These are phyloP conservation scores for Mayamaea pseudoterrestris DNA, from an alignment of 108 stramenopile species.

Conservation along the genomic window DNA sequence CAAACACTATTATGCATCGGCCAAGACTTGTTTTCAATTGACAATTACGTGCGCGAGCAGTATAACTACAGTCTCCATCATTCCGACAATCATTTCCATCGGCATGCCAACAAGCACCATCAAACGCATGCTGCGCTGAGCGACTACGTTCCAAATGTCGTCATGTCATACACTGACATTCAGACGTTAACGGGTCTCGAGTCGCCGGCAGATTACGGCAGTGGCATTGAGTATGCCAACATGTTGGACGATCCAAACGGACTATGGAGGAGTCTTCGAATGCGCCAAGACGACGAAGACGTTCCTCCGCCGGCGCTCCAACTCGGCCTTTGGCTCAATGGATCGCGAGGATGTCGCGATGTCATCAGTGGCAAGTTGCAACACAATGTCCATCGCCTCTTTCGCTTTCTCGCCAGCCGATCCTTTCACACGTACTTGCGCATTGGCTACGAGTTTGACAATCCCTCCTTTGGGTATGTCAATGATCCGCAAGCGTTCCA, in stretches of 20 bases:
- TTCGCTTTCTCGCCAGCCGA: conserved; percentile 21
- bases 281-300: conserved; percentile 9
- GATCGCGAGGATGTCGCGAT: conserved; percentile 50
- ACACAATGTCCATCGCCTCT: conserved; percentile 30
- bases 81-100: neutral
- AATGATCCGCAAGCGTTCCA: conserved; percentile 37
- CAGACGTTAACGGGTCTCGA: conserved; percentile 45
- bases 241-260: neutral
- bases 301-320: conserved; percentile 30
- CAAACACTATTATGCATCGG: conserved; percentile 47
- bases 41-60: conserved; percentile 53
- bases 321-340: conserved; percentile 77
- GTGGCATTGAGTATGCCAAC: conserved; percentile 60
- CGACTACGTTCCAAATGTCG: conserved; percentile 42
- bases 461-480: conserved; percentile 58
- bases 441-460: conserved; percentile 79
- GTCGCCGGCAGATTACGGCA: conserved; percentile 63
- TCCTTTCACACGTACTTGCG: conserved; percentile 42
- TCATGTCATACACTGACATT: conserved; percentile 73
- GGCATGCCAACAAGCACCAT: conserved; percentile 3
- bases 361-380: conserved; percentile 43
- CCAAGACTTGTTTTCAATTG: conserved; percentile 73
- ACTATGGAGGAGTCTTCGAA: no score
- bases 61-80: conserved; percentile 62
- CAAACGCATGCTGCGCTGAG: conserved; percentile 6